Conservation (phyloP, 2,329 filamentous ascomycete species). For the Dactylella cylindrospora region DNA sequence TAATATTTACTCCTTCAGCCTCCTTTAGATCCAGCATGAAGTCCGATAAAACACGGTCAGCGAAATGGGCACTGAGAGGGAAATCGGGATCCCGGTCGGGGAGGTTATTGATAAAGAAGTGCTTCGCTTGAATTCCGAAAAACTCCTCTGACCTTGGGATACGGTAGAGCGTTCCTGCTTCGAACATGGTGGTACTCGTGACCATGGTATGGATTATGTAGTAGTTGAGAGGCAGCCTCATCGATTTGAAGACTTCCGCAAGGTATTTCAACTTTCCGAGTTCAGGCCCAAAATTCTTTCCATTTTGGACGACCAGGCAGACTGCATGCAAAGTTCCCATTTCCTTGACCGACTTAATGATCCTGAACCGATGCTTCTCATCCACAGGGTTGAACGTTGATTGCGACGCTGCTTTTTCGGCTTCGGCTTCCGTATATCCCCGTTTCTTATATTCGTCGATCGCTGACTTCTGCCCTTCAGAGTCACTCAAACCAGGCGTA, state of each 20-base stretch:
- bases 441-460: constrained; percentile 4
- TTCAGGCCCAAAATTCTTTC: constrained; percentile 14
- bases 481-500: constrained; percentile 16
- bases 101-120: constrained; percentile 17
- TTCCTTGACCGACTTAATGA: constrained; percentile 2
- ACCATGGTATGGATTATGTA: constrained; percentile 26
- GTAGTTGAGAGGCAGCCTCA: background rate
- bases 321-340: constrained; percentile 5
- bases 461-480: background rate
- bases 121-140: constrained; percentile 7
- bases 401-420: constrained; percentile 3
- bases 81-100: constrained; percentile 7
- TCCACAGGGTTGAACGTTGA: constrained; percentile 6
- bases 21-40: constrained; percentile 4
- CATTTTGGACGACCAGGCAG: constrained; percentile 12
- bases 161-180: constrained; percentile 5
- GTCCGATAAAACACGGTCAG: constrained; percentile 7
- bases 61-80: constrained; percentile 10
- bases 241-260: constrained; percentile 3
- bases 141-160: constrained; percentile 10
- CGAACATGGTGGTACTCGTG: constrained; percentile 19
- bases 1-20: background rate
- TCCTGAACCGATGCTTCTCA: constrained; percentile 3
- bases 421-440: background rate
- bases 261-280: constrained; percentile 5